Base-by-base conservation (phyloP, 768 basidiomycete species). In the Suillus paluster region DNA sequence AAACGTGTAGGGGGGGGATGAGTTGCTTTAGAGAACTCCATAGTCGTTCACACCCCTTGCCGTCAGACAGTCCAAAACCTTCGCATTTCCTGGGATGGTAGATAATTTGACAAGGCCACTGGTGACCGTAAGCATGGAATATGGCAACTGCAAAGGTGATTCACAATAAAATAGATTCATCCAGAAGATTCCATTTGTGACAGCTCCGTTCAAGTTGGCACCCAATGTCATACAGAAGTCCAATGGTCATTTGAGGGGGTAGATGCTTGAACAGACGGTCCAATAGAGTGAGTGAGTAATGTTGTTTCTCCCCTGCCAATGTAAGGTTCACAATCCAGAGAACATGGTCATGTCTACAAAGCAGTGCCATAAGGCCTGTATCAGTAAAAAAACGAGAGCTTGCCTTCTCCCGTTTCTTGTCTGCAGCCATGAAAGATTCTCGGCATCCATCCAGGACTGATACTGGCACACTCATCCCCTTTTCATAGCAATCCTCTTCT, bases 51-150 rank as follows among this genome's bases (percentile, higher is more conserved):
- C 71, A 63, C 4, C 75, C 76, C 59, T 80, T 2, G 36, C 36
- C 9, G 9, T 36, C 36, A 36, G 36, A 36, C 36, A 36, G 36
- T 36, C 36, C 36, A 77, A 75, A 53, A 9, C 75, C 75, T 14
- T 39, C n/a, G 7, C 64, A 33, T 15, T 77, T 48, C 11, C 76
- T 66, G 6, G 78, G 79, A 50, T 76, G 77, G 57, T 77, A 78
- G 0, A 69, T 52, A 1, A 80, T 57, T 58, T 76, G 75, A 57
- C 75, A 76, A 7, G 67, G 53, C 73, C 75, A 76, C 42, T 75
- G 66, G 44, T 77, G 75, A 0, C 69, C 73, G 52, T 71, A 76
- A 0, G 74, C 75, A 61, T 78, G 77, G 73, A 78, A 74, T 0
- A 70, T 74, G 11, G 72, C 72, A 3, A 74, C 71, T 4, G 67